phyloP scores from a whole-genome alignment of 371 early-diverging fungal species.

The Vairimorpha apis region DNA sequence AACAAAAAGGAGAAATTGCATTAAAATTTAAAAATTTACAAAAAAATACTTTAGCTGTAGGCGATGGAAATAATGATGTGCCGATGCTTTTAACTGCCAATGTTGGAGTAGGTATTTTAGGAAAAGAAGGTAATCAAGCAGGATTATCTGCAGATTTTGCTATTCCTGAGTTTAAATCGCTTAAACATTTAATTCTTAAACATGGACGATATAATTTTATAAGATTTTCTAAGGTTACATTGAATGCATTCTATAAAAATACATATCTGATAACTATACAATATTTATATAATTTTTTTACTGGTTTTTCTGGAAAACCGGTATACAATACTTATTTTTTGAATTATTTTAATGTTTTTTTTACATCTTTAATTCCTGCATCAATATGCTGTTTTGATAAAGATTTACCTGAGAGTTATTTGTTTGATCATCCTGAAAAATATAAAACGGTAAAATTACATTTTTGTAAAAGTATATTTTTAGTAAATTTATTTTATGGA shows the following conservation, averaged over 20 bases:
- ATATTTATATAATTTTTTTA: conserved; percentile 60
- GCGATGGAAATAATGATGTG: conserved; percentile 80
- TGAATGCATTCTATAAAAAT: conserved; percentile 63
- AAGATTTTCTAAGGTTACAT: conserved; percentile 56
- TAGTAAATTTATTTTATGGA: conserved; percentile 34
- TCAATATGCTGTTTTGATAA: conserved; percentile 59
- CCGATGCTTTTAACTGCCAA: conserved; percentile 91
- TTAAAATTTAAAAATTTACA: conserved; percentile 72
- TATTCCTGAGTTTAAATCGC: conserved; percentile 78
- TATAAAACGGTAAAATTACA: conserved; percentile 30
- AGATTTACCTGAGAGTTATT: conserved; percentile 42
- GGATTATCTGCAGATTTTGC: conserved; percentile 87
- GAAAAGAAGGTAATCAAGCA: conserved; percentile 89
- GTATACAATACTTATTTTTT: conserved; percentile 61
- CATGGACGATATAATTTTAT: conserved; percentile 57
- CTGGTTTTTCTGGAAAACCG: conserved; percentile 60
- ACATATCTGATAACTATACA: conserved; percentile 60
- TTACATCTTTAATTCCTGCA: conserved; percentile 62
- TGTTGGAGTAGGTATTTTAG: conserved; percentile 85
- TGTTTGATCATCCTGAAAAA: conserved; percentile 28
- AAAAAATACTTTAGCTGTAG: conserved; percentile 74
- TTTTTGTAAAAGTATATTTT: conserved; percentile 33
- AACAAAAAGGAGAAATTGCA: conserved; percentile 82
- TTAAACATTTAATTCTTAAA: conserved; percentile 63
- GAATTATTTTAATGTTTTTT: conserved; percentile 62